Conservation (phyloP, 2,329 filamentous ascomycete genomes). For the Westerdykella ornata region DNA sequence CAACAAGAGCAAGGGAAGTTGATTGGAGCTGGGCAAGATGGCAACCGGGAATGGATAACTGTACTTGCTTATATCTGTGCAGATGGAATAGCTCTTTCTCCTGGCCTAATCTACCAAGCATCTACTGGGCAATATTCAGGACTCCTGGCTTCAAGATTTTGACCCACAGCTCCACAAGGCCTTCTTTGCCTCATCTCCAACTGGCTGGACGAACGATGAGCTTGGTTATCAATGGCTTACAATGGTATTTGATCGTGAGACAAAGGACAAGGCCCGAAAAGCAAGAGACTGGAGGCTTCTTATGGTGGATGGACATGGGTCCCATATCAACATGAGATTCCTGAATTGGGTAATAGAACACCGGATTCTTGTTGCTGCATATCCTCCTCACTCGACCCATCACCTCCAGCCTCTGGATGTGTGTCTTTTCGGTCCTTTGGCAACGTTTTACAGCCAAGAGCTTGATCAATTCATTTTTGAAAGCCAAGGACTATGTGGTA, state of each 20-base stretch:
- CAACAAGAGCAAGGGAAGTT: not conserved
- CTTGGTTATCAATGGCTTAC: conserved; percentile 6
- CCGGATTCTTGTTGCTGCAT: conserved; percentile 2
- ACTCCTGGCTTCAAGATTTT: conserved; percentile 6
- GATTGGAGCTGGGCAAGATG: conserved; percentile 1
- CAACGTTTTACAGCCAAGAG: not conserved
- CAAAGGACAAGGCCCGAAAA: conserved; percentile 4
- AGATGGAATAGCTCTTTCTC: conserved; percentile 3
- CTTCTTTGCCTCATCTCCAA: conserved; percentile 3
- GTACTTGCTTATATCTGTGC: not conserved
- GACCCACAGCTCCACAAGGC: not conserved
- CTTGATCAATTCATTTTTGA: conserved; percentile 1
- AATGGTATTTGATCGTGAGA: conserved; percentile 5
- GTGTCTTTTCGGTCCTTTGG: not conserved
- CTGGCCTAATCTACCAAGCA: conserved; percentile 8
- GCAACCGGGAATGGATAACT: conserved; percentile 2
- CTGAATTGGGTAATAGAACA: conserved; percentile 9
- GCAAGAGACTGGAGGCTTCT: conserved; percentile 7
- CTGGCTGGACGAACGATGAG: conserved; percentile 11
- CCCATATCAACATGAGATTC: conserved; percentile 7
- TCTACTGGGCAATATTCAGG: conserved; percentile 2
- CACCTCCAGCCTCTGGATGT: conserved; percentile 3
- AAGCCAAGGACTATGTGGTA: not conserved
- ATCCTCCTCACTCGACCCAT: conserved; percentile 1
- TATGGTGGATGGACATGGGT: conserved; percentile 11